Evolutionary conservation across 352 stramenopile species (phyloP), one percentile per base, ranked within the genome.

Genomic region (Thalassiosira pacifica): DNA sequence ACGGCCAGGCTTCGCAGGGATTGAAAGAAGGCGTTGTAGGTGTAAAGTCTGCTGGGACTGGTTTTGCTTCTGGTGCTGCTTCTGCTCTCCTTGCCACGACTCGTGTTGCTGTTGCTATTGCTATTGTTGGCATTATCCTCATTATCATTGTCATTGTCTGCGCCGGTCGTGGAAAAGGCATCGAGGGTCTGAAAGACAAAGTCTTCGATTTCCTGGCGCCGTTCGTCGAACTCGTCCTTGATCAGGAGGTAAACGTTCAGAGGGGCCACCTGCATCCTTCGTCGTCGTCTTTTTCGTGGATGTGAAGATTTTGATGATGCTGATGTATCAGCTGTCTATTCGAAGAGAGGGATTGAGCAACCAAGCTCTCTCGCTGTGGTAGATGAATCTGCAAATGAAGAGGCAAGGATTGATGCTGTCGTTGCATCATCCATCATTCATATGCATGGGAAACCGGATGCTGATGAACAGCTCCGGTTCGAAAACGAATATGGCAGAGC

Each of bases 21-120:
- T 8, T 37, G 10, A 19, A 88, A 82, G 24, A 88, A 88, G 27
- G 74, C 65, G 40, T 63, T 60, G 52, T 88, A 88, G 24, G 61
- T 84, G 57, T 88, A 88, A 0, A 80, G 10, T 61, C 75, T 26
- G 57, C 75, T 85, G 0, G 81, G 81, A 19, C 18, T 67, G n/a
- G n/a, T n/a, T n/a, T n/a, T n/a, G n/a, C n/a, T n/a, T n/a, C n/a
- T n/a, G n/a, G n/a, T n/a, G n/a, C n/a, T n/a, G n/a, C n/a, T n/a
- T n/a, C n/a, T n/a, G n/a, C n/a, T n/a, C n/a, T n/a, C n/a, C n/a
- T n/a, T n/a, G n/a, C n/a, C n/a, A n/a, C n/a, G n/a, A n/a, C n/a
- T n/a, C n/a, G 75, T 85, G 13, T 42, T 29, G 0, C 24, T 31
- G 55, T 69, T 66, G 24, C n/a, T 48, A 10, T 29, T 48, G 31